Evolutionary conservation across 2,329 filamentous ascomycete species (phyloP).

Genomic region (Penicillium decumbens): DNA sequence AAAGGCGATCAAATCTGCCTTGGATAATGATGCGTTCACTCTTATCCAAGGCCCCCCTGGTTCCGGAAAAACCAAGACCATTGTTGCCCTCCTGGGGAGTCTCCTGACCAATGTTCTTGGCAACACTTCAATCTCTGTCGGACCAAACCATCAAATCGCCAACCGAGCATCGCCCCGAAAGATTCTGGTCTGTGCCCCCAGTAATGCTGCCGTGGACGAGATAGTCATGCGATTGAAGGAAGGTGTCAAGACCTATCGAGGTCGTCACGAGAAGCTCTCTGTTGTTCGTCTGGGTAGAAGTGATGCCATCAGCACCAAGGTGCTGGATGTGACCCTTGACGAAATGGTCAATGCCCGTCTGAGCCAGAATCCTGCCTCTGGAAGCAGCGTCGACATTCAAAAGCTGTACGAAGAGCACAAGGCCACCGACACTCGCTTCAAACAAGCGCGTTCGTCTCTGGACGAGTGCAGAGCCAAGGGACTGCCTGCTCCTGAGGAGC

Average conservation of each 20-base stretch:
- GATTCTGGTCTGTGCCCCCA: slow-evolving; percentile 92
- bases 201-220: slow-evolving; percentile 96
- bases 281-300: slow-evolving; percentile 85
- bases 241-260: slow-evolving; percentile 73
- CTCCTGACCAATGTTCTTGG: slow-evolving; percentile 62
- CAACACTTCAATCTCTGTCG: slow-evolving; percentile 47
- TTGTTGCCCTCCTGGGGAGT: slow-evolving; percentile 90
- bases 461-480: slow-evolving; percentile 59
- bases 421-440: slow-evolving; percentile 60
- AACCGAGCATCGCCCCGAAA: slow-evolving; percentile 59
- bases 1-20: slow-evolving; percentile 82
- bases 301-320: slow-evolving; percentile 85
- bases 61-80: slow-evolving; percentile 97
- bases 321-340: slow-evolving; percentile 88
- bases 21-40: slow-evolving; percentile 95
- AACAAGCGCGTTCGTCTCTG: slow-evolving; percentile 64
- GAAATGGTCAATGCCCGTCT: slow-evolving; percentile 78
- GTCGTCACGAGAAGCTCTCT: slow-evolving; percentile 69
- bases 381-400: slow-evolving; percentile 48
- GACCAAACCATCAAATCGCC: slow-evolving; percentile 29
- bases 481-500: slow-evolving; percentile 40
- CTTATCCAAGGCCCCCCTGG: slow-evolving; percentile 93
- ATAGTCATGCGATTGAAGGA: slow-evolving; percentile 86
- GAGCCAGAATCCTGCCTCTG: slow-evolving; percentile 44
- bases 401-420: slow-evolving; percentile 69